Conservation (phyloP, 192 early-diverging fungal species). For the Pilaira anomala region DNA sequence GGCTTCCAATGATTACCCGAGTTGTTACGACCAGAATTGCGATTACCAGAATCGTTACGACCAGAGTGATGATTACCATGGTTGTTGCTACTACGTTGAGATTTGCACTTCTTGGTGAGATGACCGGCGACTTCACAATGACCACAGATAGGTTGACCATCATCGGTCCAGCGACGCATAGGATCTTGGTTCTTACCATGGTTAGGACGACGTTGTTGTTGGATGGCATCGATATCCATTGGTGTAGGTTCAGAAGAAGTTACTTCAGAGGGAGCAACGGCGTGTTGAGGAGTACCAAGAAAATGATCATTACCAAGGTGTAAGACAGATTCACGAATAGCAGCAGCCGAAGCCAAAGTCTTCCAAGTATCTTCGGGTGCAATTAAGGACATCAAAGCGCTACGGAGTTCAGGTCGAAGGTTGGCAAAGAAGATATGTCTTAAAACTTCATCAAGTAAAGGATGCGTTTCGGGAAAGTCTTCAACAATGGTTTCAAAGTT, state of each 20-base stretch:
- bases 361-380: too few relatives aligned
- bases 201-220: not conserved
- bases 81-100: not conserved
- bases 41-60: not conserved
- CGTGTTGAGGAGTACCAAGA: too few relatives aligned
- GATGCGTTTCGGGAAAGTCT: too few relatives aligned
- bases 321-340: too few relatives aligned
- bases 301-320: too few relatives aligned
- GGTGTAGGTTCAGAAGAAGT: not conserved
- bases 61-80: not conserved
- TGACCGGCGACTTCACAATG: not conserved
- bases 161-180: not conserved
- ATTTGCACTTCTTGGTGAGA: slow-evolving; percentile 1
- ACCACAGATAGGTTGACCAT: slow-evolving; percentile 1
- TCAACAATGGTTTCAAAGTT: too few relatives aligned
- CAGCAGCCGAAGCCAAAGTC: too few relatives aligned
- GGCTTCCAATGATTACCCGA: not conserved
- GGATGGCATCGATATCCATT: slow-evolving; percentile 1
- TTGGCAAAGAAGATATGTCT: too few relatives aligned
- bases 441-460: too few relatives aligned
- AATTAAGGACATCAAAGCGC: too few relatives aligned
- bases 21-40: not conserved
- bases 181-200: not conserved
- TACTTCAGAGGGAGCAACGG: too few relatives aligned
- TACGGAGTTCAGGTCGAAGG: too few relatives aligned